These are phyloP conservation scores for Boletellus dicymbophilus DNA, from an alignment of 1,284 basidiomycete species.

Conservation along the genomic window DNA sequence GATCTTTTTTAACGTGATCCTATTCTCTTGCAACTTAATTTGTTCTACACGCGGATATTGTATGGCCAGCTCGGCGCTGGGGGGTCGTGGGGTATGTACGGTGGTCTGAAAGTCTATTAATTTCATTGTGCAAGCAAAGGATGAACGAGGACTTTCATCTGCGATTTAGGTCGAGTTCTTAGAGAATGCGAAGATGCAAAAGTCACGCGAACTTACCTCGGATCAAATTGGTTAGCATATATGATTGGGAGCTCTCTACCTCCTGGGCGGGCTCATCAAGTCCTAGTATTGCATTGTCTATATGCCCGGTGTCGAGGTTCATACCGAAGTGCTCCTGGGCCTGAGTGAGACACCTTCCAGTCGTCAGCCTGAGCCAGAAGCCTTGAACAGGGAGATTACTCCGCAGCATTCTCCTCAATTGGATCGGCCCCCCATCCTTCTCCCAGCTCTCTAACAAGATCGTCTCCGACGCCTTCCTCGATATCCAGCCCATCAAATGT, in stretches of 20 bases:
- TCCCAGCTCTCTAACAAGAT: conserved; percentile 71
- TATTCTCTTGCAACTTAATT: conserved; percentile 20
- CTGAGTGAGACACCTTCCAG: conserved; percentile 13
- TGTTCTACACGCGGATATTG: background rate
- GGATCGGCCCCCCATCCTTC: conserved; percentile 59
- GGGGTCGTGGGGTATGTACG: conserved; percentile 31
- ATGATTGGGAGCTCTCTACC: background rate
- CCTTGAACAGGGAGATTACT: conserved; percentile 9
- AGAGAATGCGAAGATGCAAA: background rate
- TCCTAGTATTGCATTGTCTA: conserved; percentile 10
- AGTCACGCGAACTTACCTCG: background rate
- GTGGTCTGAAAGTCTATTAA: conserved; percentile 10
- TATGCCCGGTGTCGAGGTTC: conserved; percentile 13
- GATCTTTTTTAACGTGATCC: conserved; percentile 32
- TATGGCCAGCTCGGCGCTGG: background rate
- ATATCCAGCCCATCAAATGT: conserved; percentile 59
- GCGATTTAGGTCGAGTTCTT: background rate
- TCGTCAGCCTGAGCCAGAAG: conserved; percentile 12
- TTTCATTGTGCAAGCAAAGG: conserved; percentile 10
- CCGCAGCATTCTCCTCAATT: conserved; percentile 19
- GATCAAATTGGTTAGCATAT: background rate
- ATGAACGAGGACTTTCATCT: conserved; percentile 18
- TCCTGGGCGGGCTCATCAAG: conserved; percentile 1
- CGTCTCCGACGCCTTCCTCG: conserved; percentile 62
- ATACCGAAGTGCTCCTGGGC: conserved; percentile 15